Conservation (phyloP, 192 early-diverging fungal genomes). For the Coemansia sp. region DNA sequence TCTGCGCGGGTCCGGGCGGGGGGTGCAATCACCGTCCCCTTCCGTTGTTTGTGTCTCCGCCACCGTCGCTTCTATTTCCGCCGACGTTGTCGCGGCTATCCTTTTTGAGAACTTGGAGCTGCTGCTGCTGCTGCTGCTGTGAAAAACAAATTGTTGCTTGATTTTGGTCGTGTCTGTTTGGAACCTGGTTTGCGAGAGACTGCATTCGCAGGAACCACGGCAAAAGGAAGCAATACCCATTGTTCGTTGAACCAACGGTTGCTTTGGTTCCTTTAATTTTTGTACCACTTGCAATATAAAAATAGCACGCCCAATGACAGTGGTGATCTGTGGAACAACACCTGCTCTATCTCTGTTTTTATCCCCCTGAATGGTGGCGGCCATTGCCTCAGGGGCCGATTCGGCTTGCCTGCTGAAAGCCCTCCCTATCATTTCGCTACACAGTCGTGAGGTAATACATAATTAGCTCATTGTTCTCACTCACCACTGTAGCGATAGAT, state of each 20-base stretch:
- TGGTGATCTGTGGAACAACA: neutral
- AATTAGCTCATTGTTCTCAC: neutral
- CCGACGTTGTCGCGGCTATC: neutral
- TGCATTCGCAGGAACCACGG: neutral
- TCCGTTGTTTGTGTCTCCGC: neutral
- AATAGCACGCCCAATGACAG: neutral
- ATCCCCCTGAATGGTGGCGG: neutral
- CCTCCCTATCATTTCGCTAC: no score
- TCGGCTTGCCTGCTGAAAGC: neutral
- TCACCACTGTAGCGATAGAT: neutral
- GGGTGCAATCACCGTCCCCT: neutral
- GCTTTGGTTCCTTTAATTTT: neutral
- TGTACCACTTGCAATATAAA: neutral
- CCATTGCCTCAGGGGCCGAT: neutral
- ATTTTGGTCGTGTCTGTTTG: neutral
- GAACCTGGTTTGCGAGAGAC: no score
- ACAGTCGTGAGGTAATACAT: no score
- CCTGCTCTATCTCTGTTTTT: neutral
- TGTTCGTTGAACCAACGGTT: neutral
- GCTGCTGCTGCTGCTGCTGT: no score
- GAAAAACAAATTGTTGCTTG: neutral
- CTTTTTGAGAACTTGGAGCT: neutral
- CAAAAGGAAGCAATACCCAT: neutral
- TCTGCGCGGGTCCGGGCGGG: neutral
- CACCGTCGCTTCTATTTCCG: neutral